phyloP scores from a whole-genome alignment of 2,329 filamentous ascomycete genomes.

The Calonectria honghensis region DNA sequence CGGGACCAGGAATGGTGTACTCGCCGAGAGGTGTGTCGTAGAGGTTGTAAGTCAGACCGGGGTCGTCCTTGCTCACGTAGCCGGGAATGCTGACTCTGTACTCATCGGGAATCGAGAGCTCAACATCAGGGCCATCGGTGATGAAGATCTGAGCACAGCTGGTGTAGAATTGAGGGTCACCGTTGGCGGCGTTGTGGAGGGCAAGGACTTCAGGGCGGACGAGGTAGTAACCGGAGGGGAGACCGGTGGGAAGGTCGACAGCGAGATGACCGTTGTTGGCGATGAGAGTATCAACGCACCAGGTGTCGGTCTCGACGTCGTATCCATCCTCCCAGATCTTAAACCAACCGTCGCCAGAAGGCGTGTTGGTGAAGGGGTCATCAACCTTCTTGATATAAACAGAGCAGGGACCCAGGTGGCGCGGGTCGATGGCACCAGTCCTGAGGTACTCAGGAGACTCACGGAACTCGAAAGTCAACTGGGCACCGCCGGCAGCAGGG shows the following conservation, averaged over 20 bases:
- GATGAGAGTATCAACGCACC: constrained; percentile 83
- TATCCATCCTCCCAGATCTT: constrained; percentile 85
- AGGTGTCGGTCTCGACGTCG: constrained; percentile 71
- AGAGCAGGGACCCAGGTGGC: constrained; percentile 81
- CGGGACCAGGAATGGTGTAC: constrained; percentile 74
- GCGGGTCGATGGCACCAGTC: constrained; percentile 74
- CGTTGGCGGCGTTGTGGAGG: constrained; percentile 76
- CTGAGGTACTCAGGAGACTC: constrained; percentile 73
- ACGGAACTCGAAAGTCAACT: constrained; percentile 81
- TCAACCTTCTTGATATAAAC: constrained; percentile 83
- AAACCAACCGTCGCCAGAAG: constrained; percentile 83
- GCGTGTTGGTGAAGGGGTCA: constrained; percentile 71
- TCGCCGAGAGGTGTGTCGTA: constrained; percentile 69
- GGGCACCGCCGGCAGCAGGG: constrained; percentile 70
- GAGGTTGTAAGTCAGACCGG: constrained; percentile 79
- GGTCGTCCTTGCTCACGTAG: constrained; percentile 73
- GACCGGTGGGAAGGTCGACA: constrained; percentile 75
- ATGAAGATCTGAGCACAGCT: constrained; percentile 84
- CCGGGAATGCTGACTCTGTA: constrained; percentile 80
- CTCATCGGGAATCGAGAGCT: constrained; percentile 67
- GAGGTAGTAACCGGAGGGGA: constrained; percentile 82
- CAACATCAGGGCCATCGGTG: constrained; percentile 65
- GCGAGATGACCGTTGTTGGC: constrained; percentile 78
- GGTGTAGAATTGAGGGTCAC: constrained; percentile 82
- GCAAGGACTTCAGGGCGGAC: constrained; percentile 82